A percentile compares a stretch with the other conserved stretches of the same genome.
phyloP scores from a whole-genome alignment of 2,329 filamentous ascomycete species.

The Myriosclerotinia curreyana region DNA sequence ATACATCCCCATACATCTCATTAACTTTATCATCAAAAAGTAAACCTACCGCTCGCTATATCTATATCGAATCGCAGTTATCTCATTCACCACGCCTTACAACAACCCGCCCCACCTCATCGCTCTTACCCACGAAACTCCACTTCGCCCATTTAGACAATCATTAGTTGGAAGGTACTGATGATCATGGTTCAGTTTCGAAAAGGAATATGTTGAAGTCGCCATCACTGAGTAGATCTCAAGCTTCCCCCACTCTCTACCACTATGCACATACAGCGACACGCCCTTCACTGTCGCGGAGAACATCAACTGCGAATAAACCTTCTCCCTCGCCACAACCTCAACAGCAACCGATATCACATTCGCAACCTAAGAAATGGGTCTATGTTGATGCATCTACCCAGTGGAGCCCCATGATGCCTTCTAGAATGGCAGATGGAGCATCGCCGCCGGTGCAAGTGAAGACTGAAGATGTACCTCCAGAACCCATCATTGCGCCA shows the following conservation, averaged over 20 bases:
- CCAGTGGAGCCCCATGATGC: slow-evolving; percentile 37
- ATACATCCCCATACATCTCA: too few species aligned
- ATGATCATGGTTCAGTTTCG: slow-evolving; percentile 29
- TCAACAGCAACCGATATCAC: slow-evolving; percentile 22
- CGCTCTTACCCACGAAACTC: slow-evolving; percentile 20
- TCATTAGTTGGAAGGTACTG: slow-evolving; percentile 14
- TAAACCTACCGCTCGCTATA: not conserved
- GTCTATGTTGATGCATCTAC: slow-evolving; percentile 36
- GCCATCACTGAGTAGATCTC: slow-evolving; percentile 32
- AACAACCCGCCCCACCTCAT: slow-evolving; percentile 10
- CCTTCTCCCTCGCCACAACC: slow-evolving; percentile 22
- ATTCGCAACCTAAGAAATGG: slow-evolving; percentile 25
- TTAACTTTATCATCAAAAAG: not conserved
- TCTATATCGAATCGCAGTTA: slow-evolving; percentile 11
- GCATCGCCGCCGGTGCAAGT: slow-evolving; percentile 17
- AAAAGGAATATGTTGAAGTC: slow-evolving; percentile 37
- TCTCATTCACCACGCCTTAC: slow-evolving; percentile 4
- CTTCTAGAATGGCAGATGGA: slow-evolving; percentile 24
- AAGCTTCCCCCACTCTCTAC: slow-evolving; percentile 34
- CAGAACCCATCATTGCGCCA: slow-evolving; percentile 12
- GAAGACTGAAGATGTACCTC: slow-evolving; percentile 13
- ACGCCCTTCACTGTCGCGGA: slow-evolving; percentile 32
- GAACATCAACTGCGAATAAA: slow-evolving; percentile 30
- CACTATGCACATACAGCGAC: slow-evolving; percentile 35
- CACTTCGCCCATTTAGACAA: slow-evolving; percentile 16